Base-by-base conservation (phyloP, 768 basidiomycete genomes). In the Russula foetens region DNA sequence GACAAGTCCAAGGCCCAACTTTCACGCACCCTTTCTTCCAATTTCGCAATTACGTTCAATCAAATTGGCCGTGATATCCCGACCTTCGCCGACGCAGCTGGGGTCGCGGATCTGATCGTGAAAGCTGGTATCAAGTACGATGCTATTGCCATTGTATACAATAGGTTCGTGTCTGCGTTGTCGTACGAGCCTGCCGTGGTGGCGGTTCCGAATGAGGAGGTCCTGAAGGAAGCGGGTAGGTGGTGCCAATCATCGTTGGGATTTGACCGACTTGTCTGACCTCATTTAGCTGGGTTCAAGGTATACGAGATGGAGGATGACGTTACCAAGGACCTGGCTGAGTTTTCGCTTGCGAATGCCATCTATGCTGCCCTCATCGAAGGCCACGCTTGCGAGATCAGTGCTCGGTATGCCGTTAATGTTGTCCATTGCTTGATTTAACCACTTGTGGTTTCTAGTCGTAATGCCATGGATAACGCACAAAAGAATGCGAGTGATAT, bases 381-480 rank as follows among this genome's bases (percentile, higher is more conserved):
- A 75, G 90, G 85, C 57, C 94, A 98, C 73, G 96, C 96, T 53
- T 93, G 95, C 69, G 96, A 98, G 75, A 88, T 88, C 71, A 91
- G 87, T 67, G 86, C 91, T 69, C 90, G 89, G 91, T 92, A 74
- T 38, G 71, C 38, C 24, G 7, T 60, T 50, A 48, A 47, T 44
- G 8, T 39, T 31, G 44, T 58, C 26, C 28, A 49, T n/a, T 29
- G 11, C 24, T 9, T 28, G 17, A 6, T 14, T 43, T 57, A 28
- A 56, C 26, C 9, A 15, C 39, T n/a, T 52, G 66, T 54, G 31
- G 54, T 64, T 59, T 65, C 65, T 53, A 86, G 96, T 74, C 88
- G 96, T 67, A 98, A 96, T 67, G 97, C 97, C 70, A 99, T 99
- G 97, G 97, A 98, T 84, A 98, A 93, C 71, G 96, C 96, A 50